phyloP scores from a whole-genome alignment of 2,329 filamentous ascomycete species.

The Beauveria sp. region DNA sequence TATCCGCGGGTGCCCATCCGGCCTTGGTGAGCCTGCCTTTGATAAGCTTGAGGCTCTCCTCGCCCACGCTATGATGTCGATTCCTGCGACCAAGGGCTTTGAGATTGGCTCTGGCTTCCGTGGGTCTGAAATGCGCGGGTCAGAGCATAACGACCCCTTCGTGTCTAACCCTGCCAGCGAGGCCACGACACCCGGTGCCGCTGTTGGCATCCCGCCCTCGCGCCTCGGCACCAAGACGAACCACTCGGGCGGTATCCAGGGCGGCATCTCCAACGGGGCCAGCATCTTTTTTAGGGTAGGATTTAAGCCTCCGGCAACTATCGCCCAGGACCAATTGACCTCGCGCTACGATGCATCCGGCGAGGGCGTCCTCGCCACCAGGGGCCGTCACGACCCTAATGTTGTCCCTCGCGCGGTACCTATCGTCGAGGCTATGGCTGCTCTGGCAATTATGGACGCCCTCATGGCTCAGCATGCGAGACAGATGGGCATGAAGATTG shows the following conservation, averaged over 20 bases:
- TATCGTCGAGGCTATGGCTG: constrained; percentile 87
- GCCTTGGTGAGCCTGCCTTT: constrained; percentile 88
- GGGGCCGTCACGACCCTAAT: constrained; percentile 90
- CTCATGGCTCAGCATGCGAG: constrained; percentile 71
- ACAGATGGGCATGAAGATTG: constrained; percentile 29
- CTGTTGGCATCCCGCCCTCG: constrained; percentile 41
- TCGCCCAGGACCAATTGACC: constrained; percentile 80
- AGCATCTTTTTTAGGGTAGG: constrained; percentile 90
- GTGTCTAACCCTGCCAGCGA: constrained; percentile 17
- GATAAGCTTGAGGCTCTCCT: constrained; percentile 91
- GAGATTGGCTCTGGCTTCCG: constrained; percentile 91
- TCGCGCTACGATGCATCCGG: constrained; percentile 64
- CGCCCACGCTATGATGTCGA: constrained; percentile 89
- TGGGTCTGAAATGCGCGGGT: constrained; percentile 78
- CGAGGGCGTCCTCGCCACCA: constrained; percentile 75
- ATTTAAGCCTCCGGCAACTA: constrained; percentile 96
- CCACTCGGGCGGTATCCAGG: constrained; percentile 91
- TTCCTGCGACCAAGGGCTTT: constrained; percentile 92
- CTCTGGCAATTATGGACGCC: constrained; percentile 79
- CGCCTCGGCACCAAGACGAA: constrained; percentile 82
- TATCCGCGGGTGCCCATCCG: constrained; percentile 75
- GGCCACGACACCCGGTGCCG: background rate
- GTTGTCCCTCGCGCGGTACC: constrained; percentile 67
- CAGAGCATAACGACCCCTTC: constrained; percentile 73
- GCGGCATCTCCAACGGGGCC: constrained; percentile 88